These are phyloP conservation scores for Fusarium torulosum DNA, from an alignment of 2,329 filamentous ascomycete species.

Conservation along the genomic window DNA sequence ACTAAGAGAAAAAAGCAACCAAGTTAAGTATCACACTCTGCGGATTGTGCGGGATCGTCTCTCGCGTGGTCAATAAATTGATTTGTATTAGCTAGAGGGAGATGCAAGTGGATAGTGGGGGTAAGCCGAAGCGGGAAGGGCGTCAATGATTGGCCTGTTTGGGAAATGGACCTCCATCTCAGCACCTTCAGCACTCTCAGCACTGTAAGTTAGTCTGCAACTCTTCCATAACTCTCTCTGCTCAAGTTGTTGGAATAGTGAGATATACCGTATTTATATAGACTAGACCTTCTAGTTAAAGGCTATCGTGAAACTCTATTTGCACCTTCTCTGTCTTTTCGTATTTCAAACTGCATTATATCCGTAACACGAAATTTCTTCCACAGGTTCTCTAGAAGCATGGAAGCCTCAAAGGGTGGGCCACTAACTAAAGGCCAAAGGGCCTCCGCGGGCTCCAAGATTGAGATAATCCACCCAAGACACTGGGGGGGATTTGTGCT, in stretches of 20 bases:
- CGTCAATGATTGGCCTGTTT: conserved; percentile 20
- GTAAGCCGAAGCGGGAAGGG: conserved; percentile 33
- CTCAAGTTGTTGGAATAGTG: background rate
- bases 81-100: conserved; percentile 38
- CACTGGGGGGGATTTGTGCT: too few species aligned
- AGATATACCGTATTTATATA: background rate
- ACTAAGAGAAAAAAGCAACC: background rate
- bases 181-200: background rate
- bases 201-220: conserved; percentile 1
- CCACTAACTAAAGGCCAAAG: background rate
- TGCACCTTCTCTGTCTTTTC: background rate
- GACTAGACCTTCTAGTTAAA: background rate
- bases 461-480: conserved; percentile 24
- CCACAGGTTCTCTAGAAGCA: conserved; percentile 12
- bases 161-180: background rate
- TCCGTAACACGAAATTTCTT: background rate
- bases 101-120: conserved; percentile 23
- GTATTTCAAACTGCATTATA: background rate
- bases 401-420: conserved; percentile 5
- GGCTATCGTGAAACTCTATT: background rate
- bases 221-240: background rate
- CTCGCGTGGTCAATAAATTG: conserved; percentile 26
- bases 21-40: conserved; percentile 3
- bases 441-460: conserved; percentile 32
- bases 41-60: conserved; percentile 42